These are phyloP conservation scores for Xylariaceae sp. DNA, from an alignment of 2,329 filamentous ascomycete species.

Conservation along the genomic window DNA sequence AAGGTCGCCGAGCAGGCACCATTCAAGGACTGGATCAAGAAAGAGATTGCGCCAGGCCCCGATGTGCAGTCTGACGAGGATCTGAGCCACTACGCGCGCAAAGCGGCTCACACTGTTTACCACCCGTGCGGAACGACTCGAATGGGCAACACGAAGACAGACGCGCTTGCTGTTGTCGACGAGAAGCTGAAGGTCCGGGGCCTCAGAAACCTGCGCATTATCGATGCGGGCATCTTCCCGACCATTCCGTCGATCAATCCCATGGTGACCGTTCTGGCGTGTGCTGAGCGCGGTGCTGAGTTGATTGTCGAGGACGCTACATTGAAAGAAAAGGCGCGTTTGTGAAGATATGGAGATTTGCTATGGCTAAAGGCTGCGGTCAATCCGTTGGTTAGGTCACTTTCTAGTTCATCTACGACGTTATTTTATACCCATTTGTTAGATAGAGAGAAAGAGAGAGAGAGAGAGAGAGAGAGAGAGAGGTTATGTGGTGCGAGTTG, in stretches of 20 bases:
- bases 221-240: slow-evolving; percentile 83
- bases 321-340: slow-evolving; percentile 29
- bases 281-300: slow-evolving; percentile 81
- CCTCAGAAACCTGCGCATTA: slow-evolving; percentile 68
- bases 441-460: no score
- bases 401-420: not conserved
- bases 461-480: not conserved
- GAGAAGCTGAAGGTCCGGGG: slow-evolving; percentile 66
- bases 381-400: not conserved
- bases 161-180: slow-evolving; percentile 76
- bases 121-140: slow-evolving; percentile 85
- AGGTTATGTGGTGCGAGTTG: not conserved
- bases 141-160: slow-evolving; percentile 70
- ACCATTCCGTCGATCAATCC: slow-evolving; percentile 84
- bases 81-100: slow-evolving; percentile 73
- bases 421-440: no score
- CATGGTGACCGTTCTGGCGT: slow-evolving; percentile 80
- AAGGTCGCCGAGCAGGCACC: slow-evolving; percentile 68
- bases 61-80: slow-evolving; percentile 70
- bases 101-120: slow-evolving; percentile 82
- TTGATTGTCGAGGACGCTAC: slow-evolving; percentile 70
- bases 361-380: not conserved
- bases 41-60: slow-evolving; percentile 73
- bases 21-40: slow-evolving; percentile 78
- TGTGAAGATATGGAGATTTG: slow-evolving; percentile 23